phyloP scores from a whole-genome alignment of 495 filamentous ascomycete genomes.

The Penicillium simplicissimum region DNA sequence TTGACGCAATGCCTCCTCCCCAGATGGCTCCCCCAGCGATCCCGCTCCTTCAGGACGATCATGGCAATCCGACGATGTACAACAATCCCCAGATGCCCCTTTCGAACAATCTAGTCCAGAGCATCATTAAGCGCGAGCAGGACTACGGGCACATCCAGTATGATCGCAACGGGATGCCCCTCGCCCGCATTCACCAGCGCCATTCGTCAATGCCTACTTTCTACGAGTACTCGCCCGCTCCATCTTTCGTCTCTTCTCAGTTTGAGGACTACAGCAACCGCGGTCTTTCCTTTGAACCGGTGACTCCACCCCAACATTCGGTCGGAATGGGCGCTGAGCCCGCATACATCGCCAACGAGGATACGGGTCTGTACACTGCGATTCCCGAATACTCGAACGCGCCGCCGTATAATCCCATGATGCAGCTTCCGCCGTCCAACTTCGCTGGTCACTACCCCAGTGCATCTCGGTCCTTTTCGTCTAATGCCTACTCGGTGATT shows the following conservation, averaged over 20 bases:
- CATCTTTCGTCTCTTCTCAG: constrained; percentile 95
- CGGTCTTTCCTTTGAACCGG: constrained; percentile 91
- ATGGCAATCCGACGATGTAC: constrained; percentile 74
- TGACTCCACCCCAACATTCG: constrained; percentile 91
- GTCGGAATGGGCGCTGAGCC: constrained; percentile 78
- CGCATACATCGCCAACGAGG: constrained; percentile 96
- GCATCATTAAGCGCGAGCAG: constrained; percentile 78
- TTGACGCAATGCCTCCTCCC: constrained; percentile 85
- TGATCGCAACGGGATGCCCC: constrained; percentile 85
- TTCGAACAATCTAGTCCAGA: constrained; percentile 61
- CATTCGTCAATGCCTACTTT: constrained; percentile 97
- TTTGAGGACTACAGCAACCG: constrained; percentile 97
- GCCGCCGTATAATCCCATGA: constrained; percentile 71
- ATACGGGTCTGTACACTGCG: constrained; percentile 90
- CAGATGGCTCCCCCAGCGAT: constrained; percentile 70
- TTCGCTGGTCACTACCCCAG: constrained; percentile 72
- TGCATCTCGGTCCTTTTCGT: constrained; percentile 67
- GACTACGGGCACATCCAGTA: constrained; percentile 78
- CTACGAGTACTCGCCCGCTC: constrained; percentile 96
- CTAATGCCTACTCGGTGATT: constrained; percentile 90
- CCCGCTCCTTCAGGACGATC: constrained; percentile 78
- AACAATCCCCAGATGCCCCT: constrained; percentile 56
- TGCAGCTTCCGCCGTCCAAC: constrained; percentile 88
- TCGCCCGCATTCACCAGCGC: constrained; percentile 78
- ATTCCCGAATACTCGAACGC: constrained; percentile 75